Conservation (phyloP, 1,284 basidiomycete genomes). For the Kwoniella shivajii region DNA sequence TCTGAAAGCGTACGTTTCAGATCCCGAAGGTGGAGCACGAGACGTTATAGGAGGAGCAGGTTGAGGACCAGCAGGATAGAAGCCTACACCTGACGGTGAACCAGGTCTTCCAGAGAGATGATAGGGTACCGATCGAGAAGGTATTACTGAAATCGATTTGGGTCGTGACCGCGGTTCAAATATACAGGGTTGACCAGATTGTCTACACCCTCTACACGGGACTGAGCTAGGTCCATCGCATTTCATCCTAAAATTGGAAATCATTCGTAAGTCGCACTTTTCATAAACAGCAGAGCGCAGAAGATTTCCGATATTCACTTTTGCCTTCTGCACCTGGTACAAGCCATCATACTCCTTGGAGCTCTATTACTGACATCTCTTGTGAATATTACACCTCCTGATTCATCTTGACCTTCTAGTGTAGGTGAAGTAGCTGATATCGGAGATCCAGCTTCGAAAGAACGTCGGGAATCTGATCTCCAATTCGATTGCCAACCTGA, state of each 20-base stretch:
- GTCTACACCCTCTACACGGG: conserved; percentile 50
- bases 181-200: conserved; percentile 46
- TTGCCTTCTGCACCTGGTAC: conserved; percentile 44
- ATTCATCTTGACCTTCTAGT: conserved; percentile 19
- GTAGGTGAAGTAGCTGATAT: conserved; percentile 19
- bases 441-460: conserved; percentile 27
- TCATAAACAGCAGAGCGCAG: neutral
- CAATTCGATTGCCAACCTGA: conserved; percentile 17
- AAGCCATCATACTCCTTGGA: conserved; percentile 53
- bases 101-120: conserved; percentile 31
- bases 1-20: conserved; percentile 34
- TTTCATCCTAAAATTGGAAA: conserved; percentile 42
- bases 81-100: conserved; percentile 31
- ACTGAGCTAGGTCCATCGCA: conserved; percentile 49
- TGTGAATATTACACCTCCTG: conserved; percentile 28
- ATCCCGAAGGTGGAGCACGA: conserved; percentile 24
- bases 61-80: conserved; percentile 39
- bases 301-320: conserved; percentile 39
- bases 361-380: conserved; percentile 42
- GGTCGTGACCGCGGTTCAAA: conserved; percentile 49
- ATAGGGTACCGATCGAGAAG: conserved; percentile 43
- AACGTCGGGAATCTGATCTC: conserved; percentile 16
- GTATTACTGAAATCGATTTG: conserved; percentile 42
- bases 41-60: conserved; percentile 43
- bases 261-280: neutral